phyloP scores from a whole-genome alignment of 176 grass and related monocot species.

The Oryza longistaminata region DNA sequence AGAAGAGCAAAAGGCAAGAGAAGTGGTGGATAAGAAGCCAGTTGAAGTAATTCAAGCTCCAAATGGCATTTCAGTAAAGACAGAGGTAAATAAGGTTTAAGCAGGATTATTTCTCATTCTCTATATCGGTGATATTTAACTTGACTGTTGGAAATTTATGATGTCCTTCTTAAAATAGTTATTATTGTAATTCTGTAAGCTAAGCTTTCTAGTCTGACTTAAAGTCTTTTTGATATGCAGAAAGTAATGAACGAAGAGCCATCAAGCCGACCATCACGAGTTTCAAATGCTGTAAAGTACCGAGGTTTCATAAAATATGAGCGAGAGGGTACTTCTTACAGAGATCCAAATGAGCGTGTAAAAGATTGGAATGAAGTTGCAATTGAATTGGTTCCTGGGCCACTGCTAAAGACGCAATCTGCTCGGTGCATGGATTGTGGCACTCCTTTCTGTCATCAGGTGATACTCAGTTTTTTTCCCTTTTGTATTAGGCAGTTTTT shows the following conservation, averaged over 20 bases:
- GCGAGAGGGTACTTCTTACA: constrained; percentile 37
- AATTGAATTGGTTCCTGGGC: constrained; percentile 46
- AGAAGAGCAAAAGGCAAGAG: constrained; percentile 19
- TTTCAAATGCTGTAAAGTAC: constrained; percentile 44
- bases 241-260: neutral
- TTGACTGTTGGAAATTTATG: neutral
- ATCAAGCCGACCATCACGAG: constrained; percentile 43
- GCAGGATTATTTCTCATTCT: neutral
- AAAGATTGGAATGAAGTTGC: constrained; percentile 66
- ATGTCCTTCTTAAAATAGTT: constrained; percentile 14
- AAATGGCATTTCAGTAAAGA: constrained; percentile 37
- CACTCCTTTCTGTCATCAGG: constrained; percentile 83
- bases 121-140: neutral
- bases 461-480: constrained; percentile 22
- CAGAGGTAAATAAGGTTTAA: constrained; percentile 44
- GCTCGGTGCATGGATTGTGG: constrained; percentile 69
- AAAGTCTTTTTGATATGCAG: constrained; percentile 33
- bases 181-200: neutral
- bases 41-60: constrained; percentile 37
- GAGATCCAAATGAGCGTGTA: constrained; percentile 46
- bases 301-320: constrained; percentile 54
- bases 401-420: constrained; percentile 57
- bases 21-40: constrained; percentile 39
- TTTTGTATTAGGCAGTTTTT: neutral
- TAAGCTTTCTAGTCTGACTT: constrained; percentile 14